These are phyloP conservation scores for Penium margaritaceum DNA, from an alignment of 139 green algal species.

Conservation along the genomic window DNA sequence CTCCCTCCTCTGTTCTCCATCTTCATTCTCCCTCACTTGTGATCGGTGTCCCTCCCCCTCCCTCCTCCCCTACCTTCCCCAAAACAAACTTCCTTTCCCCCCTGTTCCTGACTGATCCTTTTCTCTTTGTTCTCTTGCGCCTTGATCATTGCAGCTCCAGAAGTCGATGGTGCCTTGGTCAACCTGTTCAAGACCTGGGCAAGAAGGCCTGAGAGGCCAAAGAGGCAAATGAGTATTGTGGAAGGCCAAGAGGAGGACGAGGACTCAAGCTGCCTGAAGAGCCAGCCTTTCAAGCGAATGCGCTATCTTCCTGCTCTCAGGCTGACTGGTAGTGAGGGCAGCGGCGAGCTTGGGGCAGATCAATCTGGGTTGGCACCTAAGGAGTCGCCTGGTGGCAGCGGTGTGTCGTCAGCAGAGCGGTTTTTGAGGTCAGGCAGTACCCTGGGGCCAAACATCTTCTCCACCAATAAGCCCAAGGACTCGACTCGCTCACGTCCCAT, in stretches of 20 bases:
- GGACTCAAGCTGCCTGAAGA: too few relatives aligned
- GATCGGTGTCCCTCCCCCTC: too few relatives aligned
- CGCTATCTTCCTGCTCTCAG: too few relatives aligned
- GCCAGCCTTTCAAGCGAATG: too few relatives aligned
- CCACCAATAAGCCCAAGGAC: neutral
- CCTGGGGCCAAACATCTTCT: neutral
- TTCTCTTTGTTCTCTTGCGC: too few relatives aligned
- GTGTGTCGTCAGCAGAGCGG: neutral
- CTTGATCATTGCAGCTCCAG: conserved; percentile 44
- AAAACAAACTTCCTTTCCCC: neutral
- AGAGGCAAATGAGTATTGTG: neutral
- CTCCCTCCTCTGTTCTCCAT: neutral
- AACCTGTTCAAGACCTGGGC: conserved; percentile 77
- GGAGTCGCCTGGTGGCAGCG: neutral
- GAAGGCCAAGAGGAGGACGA: too few relatives aligned
- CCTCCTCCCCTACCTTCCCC: neutral
- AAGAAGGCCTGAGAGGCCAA: conserved; percentile 2
- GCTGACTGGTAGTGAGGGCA: too few relatives aligned
- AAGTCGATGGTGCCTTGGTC: conserved; percentile 64
- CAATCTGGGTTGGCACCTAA: neutral
- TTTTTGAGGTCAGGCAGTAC: neutral
- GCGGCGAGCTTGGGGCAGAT: too few relatives aligned
- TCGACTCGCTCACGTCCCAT: conserved; percentile 53
- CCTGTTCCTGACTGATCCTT: neutral
- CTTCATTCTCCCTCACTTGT: neutral